Base-by-base conservation (phyloP, 2,329 filamentous ascomycete genomes). In the Fusarium subtropicale region DNA sequence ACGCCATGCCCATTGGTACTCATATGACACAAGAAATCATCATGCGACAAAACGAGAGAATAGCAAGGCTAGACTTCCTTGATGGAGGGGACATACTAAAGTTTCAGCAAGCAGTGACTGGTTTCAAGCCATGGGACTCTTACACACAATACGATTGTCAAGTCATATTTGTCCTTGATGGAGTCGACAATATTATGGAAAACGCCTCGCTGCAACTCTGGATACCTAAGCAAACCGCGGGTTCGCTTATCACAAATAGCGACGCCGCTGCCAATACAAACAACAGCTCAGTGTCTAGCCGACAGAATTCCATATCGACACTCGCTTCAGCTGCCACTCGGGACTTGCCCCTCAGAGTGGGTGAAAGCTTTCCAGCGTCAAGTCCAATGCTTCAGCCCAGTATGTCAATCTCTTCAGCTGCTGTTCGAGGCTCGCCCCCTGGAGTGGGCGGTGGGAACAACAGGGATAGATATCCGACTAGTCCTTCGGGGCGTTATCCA, bases 21-120 rank as follows among this genome's bases (percentile, higher is more conserved):
- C 66, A 67, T 1, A 55, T 60, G 11, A 47, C 68, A 4, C 64
- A 64, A n/a, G 77, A 79, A 31, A 71, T 79, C 24, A 72, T 79
- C 15, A 56, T 79, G 22, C 55, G 68, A 3, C 69, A 75, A 13
- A 75, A 78, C 22, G 76, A 79, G 50, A 68, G 75, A 36, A 77
- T 78, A 24, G 76, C 77, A 24, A 71, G 71, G 18, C 60, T 79
- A 18, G 56, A 71, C 2, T 79, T 79, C 20, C 68, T 58, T 2
- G 62, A 67, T 8, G 63, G 69, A 22, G 71, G 71, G 16, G 72
- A 77, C 34, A 64, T 75, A 22, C 56, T 78, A 3, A 75, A 72
- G 45, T 79, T 79, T 22, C 77, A 79, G 34, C 77, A 79, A 46
- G 77, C 74, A 5, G 53, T 79, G 12, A 79, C 75, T 8, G 76